A percentile compares a stretch with the other conserved stretches of the same genome.
Conservation (phyloP, 768 basidiomycete genomes). For the Polyporus arcularius region DNA sequence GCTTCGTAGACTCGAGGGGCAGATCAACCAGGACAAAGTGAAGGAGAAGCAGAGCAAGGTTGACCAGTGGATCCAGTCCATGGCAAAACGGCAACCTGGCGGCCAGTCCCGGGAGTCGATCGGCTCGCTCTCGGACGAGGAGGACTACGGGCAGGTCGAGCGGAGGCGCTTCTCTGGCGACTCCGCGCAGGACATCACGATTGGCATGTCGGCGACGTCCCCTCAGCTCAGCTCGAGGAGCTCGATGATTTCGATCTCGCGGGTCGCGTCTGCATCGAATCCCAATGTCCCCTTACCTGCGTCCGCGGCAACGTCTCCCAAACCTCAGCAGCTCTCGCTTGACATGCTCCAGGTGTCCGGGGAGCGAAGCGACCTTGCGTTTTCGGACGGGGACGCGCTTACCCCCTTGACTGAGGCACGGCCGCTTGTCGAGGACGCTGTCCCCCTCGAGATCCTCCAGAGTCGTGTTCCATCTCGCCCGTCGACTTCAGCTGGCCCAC, state of each 20-base stretch:
- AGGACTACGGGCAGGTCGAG: constrained; percentile 35
- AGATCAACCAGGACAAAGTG: constrained; percentile 74
- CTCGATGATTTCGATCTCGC: constrained; percentile 14
- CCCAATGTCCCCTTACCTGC: constrained; percentile 7
- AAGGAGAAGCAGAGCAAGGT: constrained; percentile 76
- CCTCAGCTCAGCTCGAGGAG: constrained; percentile 9
- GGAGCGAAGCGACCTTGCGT: constrained; percentile 15
- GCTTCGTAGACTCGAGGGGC: constrained; percentile 77
- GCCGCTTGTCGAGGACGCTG: constrained; percentile 58
- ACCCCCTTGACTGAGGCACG: constrained; percentile 40
- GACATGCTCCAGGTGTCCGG: constrained; percentile 29
- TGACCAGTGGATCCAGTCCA: constrained; percentile 77
- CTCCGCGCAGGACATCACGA: constrained; percentile 8
- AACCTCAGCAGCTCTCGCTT: constrained; percentile 26
- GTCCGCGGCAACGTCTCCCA: constrained; percentile 10
- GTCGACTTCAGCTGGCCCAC: constrained; percentile 35
- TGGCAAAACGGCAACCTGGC: constrained; percentile 63
- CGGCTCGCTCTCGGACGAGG: constrained; percentile 36
- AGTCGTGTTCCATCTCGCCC: constrained; percentile 50
- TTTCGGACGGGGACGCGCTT: constrained; percentile 14
- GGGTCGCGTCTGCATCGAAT: neutral
- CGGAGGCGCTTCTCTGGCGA: constrained; percentile 11
- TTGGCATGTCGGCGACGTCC: constrained; percentile 12
- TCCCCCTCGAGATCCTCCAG: constrained; percentile 66
- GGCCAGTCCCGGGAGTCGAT: constrained; percentile 44